Conservation (phyloP, 2,329 filamentous ascomycete genomes). For the Fonsecaea pugnacius region DNA sequence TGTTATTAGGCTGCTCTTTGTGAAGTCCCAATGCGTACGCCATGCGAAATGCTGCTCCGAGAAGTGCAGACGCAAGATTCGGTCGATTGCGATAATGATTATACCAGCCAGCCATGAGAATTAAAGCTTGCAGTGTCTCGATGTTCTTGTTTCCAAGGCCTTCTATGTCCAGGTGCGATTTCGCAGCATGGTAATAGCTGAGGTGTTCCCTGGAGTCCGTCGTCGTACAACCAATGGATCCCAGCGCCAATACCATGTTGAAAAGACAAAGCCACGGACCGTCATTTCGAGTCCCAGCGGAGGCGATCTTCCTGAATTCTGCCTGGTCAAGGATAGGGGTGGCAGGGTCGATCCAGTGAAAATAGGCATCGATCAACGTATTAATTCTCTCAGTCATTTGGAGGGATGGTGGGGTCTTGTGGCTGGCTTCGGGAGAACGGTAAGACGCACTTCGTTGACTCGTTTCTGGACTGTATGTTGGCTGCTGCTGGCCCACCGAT, state of each 20-base stretch:
- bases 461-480: constrained; percentile 10
- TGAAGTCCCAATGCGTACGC: constrained; percentile 35
- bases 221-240: constrained; percentile 31
- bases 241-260: constrained; percentile 38
- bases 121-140: constrained; percentile 35
- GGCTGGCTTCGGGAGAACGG: constrained; percentile 6
- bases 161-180: constrained; percentile 33
- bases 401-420: constrained; percentile 5
- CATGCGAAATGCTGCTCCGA: constrained; percentile 36
- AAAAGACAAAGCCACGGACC: constrained; percentile 37
- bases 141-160: constrained; percentile 33
- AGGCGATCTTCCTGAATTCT: constrained; percentile 31
- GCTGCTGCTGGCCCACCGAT: constrained; percentile 5
- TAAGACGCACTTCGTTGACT: constrained; percentile 14
- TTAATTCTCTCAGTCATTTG: constrained; percentile 12
- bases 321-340: constrained; percentile 35
- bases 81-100: constrained; percentile 36
- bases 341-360: constrained; percentile 32
- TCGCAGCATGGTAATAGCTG: constrained; percentile 33
- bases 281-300: constrained; percentile 24
- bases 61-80: constrained; percentile 35
- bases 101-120: constrained; percentile 36
- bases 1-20: constrained; percentile 20
- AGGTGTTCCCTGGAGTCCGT: constrained; percentile 30
- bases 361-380: constrained; percentile 34